These are phyloP conservation scores for Plasmopara viticola DNA, from an alignment of 352 stramenopile species.

Conservation along the genomic window DNA sequence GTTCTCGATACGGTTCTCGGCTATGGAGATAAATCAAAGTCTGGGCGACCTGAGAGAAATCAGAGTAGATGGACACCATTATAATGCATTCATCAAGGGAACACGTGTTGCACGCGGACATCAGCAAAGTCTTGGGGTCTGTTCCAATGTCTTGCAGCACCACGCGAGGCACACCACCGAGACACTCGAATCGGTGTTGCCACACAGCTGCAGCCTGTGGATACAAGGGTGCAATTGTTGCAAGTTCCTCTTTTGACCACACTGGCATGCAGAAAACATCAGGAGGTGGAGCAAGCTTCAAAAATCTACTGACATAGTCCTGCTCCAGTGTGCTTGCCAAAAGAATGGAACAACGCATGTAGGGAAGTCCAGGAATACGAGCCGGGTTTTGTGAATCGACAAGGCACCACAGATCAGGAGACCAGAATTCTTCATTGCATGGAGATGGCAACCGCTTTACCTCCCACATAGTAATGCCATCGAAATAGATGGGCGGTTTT, in stretches of 20 bases:
- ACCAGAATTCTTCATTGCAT: neutral
- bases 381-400: neutral
- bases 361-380: neutral
- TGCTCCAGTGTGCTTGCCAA: constrained; percentile 2
- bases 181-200: neutral
- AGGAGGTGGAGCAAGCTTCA: constrained; percentile 1
- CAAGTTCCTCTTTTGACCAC: neutral
- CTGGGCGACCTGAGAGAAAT: neutral
- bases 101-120: neutral
- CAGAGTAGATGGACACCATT: neutral
- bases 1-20: neutral
- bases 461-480: neutral
- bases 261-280: constrained; percentile 4
- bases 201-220: neutral
- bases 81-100: constrained; percentile 1
- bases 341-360: neutral
- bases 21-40: neutral
- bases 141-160: constrained; percentile 7
- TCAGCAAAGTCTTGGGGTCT: neutral
- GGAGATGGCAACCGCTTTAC: neutral
- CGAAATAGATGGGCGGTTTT: neutral
- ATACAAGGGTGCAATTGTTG: neutral
- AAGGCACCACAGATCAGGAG: constrained; percentile 2
- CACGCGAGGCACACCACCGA: constrained; percentile 1
- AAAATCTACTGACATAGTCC: neutral